These are phyloP conservation scores for Candida saitoana DNA, from an alignment of 805 yeast species.

Conservation along the genomic window DNA sequence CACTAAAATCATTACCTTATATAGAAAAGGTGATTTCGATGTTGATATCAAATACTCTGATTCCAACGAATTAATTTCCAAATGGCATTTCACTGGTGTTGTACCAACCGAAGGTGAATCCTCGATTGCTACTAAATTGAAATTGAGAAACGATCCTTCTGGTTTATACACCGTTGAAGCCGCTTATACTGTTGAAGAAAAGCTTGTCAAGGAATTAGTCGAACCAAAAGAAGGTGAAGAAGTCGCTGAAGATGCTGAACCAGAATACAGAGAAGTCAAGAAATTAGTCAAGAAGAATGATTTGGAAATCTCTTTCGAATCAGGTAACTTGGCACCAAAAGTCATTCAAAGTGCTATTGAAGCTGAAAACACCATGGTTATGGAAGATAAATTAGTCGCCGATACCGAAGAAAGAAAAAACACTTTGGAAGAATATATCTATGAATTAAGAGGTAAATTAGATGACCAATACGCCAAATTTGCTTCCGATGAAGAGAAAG, in stretches of 20 bases:
- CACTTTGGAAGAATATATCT: conserved; percentile 96
- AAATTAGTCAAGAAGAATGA: conserved; percentile 89
- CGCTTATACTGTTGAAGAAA: conserved; percentile 93
- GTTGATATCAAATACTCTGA: conserved; percentile 83
- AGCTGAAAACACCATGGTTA: conserved; percentile 76
- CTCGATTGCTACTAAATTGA: conserved; percentile 80
- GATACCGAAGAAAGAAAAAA: conserved; percentile 99
- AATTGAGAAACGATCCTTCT: conserved; percentile 95
- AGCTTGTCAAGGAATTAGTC: conserved; percentile 81
- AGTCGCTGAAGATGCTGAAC: conserved; percentile 64
- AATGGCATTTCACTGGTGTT: conserved; percentile 86
- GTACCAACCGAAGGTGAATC: conserved; percentile 71
- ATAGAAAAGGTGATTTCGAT: conserved; percentile 85
- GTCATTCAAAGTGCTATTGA: conserved; percentile 64
- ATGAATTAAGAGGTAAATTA: conserved; percentile 93
- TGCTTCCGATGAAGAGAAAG: conserved; percentile 89
- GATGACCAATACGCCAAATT: conserved; percentile 87
- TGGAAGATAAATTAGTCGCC: conserved; percentile 93
- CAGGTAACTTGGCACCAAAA: conserved; percentile 57
- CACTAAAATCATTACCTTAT: conserved; percentile 90
- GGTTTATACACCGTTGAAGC: conserved; percentile 92
- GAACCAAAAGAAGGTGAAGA: conserved; percentile 50
- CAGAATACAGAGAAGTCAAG: conserved; percentile 85
- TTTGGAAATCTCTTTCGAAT: conserved; percentile 55
- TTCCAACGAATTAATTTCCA: conserved; percentile 69